These are phyloP conservation scores for Polyplosphaeria fusca DNA, from an alignment of 495 filamentous ascomycete genomes.

Conservation along the genomic window DNA sequence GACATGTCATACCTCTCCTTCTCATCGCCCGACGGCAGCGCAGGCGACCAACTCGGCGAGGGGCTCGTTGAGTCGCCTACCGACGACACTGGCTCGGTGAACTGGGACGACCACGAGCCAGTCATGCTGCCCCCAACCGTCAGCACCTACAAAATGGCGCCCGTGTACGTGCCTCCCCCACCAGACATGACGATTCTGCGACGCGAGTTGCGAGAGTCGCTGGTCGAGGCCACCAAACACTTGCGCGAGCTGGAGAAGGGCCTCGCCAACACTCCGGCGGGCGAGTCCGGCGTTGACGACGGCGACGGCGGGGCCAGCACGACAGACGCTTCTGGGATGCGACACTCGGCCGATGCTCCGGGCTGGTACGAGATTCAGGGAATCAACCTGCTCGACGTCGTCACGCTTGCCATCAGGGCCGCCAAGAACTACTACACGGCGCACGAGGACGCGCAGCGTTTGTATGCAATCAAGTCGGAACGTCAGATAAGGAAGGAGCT, in stretches of 20 bases:
- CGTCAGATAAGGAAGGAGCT: constrained; percentile 77
- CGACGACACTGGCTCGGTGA: constrained; percentile 49
- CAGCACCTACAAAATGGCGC: constrained; percentile 89
- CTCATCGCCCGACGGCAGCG: neutral
- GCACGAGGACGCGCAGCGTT: constrained; percentile 73
- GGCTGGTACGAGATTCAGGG: constrained; percentile 87
- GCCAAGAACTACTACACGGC: constrained; percentile 93
- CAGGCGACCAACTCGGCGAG: constrained; percentile 31
- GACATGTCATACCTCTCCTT: constrained; percentile 20
- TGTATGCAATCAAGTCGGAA: constrained; percentile 83
- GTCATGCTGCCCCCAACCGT: constrained; percentile 91
- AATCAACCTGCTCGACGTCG: constrained; percentile 83
- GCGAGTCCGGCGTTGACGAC: neutral
- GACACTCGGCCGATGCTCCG: constrained; percentile 44
- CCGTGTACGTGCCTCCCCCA: constrained; percentile 80
- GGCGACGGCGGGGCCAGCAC: neutral
- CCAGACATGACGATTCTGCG: constrained; percentile 77
- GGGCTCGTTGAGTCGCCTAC: constrained; percentile 57
- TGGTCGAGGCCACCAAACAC: constrained; percentile 63
- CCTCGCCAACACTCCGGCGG: constrained; percentile 8
- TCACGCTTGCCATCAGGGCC: constrained; percentile 89
- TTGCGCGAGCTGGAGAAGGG: constrained; percentile 48
- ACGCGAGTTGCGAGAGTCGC: constrained; percentile 64
- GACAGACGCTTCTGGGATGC: constrained; percentile 34
- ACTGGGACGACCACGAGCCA: constrained; percentile 58